phyloP scores from a whole-genome alignment of 2,329 filamentous ascomycete species.

The Calycina marina region DNA sequence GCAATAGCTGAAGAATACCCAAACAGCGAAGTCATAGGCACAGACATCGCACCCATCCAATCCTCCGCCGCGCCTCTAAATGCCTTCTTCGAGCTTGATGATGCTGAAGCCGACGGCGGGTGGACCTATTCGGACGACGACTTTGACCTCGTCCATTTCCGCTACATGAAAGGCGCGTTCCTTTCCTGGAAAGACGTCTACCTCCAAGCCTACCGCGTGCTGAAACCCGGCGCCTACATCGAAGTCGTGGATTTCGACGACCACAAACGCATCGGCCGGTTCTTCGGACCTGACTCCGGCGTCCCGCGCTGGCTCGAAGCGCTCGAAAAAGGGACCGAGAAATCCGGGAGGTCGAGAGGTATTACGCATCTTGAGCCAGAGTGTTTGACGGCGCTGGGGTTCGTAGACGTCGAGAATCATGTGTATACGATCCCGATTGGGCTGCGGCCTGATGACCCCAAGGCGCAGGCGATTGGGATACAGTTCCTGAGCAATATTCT shows the following conservation, averaged over 20 bases:
- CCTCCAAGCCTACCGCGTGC: slow-evolving; percentile 29
- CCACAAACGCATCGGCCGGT: slow-evolving; percentile 9
- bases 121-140: slow-evolving; percentile 36
- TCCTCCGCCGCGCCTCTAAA: slow-evolving; percentile 44
- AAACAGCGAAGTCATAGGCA: slow-evolving; percentile 38
- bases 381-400: slow-evolving; percentile 25
- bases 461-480: slow-evolving; percentile 13
- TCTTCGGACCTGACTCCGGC: slow-evolving; percentile 9
- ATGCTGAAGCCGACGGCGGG: slow-evolving; percentile 29
- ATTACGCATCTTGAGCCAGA: slow-evolving; percentile 13
- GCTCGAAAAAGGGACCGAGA: slow-evolving; percentile 10
- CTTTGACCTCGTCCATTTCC: slow-evolving; percentile 47
- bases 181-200: slow-evolving; percentile 41
- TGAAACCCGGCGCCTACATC: slow-evolving; percentile 21
- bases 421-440: slow-evolving; percentile 18
- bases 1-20: slow-evolving; percentile 38
- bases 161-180: slow-evolving; percentile 42
- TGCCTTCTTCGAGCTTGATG: slow-evolving; percentile 50
- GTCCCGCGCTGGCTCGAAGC: slow-evolving; percentile 6
- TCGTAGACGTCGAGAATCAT: slow-evolving; percentile 26
- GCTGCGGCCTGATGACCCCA: slow-evolving; percentile 23
- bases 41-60: slow-evolving; percentile 45
- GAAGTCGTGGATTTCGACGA: slow-evolving; percentile 21
- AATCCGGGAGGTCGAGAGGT: slow-evolving; percentile 11
- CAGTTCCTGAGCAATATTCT: slow-evolving; percentile 15